These are phyloP conservation scores for Crucihimalaya himalaica DNA, from an alignment of 345 rosid genomes.

Conservation along the genomic window DNA sequence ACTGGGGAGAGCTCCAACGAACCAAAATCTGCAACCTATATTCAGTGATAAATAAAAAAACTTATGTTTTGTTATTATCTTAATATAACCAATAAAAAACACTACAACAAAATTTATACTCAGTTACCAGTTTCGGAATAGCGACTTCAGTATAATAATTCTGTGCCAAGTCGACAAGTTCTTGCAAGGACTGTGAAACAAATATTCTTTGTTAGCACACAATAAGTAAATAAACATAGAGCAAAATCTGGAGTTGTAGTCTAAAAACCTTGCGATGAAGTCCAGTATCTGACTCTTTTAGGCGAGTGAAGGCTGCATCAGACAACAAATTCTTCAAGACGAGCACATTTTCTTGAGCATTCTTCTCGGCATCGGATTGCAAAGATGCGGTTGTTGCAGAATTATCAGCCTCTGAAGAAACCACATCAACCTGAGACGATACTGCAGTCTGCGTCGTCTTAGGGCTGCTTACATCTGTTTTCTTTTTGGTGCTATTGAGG, in stretches of 20 bases:
- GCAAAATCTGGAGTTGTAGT: constrained; percentile 14
- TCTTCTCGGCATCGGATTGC: constrained; percentile 58
- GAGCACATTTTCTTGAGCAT: constrained; percentile 56
- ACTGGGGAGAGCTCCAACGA: constrained; percentile 98
- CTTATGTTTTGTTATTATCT: constrained; percentile 25
- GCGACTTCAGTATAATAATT: constrained; percentile 87
- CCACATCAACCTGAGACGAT: constrained; percentile 44
- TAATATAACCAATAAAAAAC: constrained; percentile 14
- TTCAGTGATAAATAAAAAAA: constrained; percentile 27
- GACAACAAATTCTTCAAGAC: constrained; percentile 60
- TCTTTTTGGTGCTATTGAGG: constrained; percentile 76
- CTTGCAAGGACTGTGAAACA: constrained; percentile 74
- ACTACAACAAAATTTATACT: constrained; percentile 13
- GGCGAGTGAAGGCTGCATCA: constrained; percentile 75
- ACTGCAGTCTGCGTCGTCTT: constrained; percentile 47
- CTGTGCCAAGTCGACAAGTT: constrained; percentile 77
- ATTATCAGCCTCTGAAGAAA: constrained; percentile 47
- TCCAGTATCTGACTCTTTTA: constrained; percentile 88
- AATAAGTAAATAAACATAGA: constrained; percentile 20
- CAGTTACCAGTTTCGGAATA: constrained; percentile 90
- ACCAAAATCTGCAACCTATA: constrained; percentile 98
- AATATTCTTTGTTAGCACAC: constrained; percentile 35
- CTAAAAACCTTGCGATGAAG: constrained; percentile 79
- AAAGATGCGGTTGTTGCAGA: constrained; percentile 42
- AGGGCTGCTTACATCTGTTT: constrained; percentile 49